Base-by-base conservation (phyloP, 345 rosid genomes). In the Mangifera indica region DNA sequence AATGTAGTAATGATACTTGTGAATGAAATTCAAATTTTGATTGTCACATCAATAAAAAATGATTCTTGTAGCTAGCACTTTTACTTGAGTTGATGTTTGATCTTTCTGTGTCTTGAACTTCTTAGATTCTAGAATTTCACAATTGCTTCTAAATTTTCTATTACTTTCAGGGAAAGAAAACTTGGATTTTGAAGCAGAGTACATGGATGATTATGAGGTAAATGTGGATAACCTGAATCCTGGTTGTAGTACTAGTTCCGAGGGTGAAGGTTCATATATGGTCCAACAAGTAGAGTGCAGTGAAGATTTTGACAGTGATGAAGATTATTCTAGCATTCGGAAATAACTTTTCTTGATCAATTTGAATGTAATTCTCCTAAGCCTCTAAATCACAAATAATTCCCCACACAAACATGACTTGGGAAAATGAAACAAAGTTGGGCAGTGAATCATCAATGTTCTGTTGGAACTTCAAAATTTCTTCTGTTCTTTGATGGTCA, bases 261-360 rank as follows among this genome's bases (percentile, higher is more conserved):
- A 67, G 65, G 80, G 69, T 69, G 87, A 84, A 74, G 81, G 69
- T 68, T 15, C 65, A 42, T 26, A 49, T 8, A 21, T 67, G 2
- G 70, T 64, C 46, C 55, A 58, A 32, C 85, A 84, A 74, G 85
- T 49, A 67, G 82, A 80, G 45, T 73, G 71, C 46, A 63, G 46
- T 71, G 98, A 87, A 71, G 96, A 88, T 76, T 78, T 83, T 77
- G 87, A 87, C 56, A 83, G 88, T 21, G 90, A 84, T 37, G 87
- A 87, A 34, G 88, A 86, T 62, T 89, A 86, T 81, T 79, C 76
- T 56, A 92, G 89, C 84, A 91, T 95, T 78, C 91, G 87, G 74
- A 83, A 74, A 69, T n/a, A n/a, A n/a, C n/a, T n/a, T n/a, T n/a
- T n/a, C n/a, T n/a, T n/a, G n/a, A n/a, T n/a, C n/a, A n/a, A n/a